Evolutionary conservation across 2,329 filamentous ascomycete genomes (phyloP).

Genomic region (Coniochaeta sp.): DNA sequence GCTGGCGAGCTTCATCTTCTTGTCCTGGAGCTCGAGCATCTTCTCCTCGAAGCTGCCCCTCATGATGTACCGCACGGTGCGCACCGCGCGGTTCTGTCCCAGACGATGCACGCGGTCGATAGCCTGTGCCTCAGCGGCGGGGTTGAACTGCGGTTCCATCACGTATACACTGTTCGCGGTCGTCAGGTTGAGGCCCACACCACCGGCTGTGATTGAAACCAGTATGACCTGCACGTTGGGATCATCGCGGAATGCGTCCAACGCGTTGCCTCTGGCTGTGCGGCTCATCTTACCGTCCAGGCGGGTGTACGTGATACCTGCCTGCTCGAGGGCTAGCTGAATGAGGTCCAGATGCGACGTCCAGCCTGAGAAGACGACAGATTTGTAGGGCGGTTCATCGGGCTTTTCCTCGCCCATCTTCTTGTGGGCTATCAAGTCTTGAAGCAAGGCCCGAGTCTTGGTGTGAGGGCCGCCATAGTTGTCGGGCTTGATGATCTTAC

Average conservation of each 20-base stretch:
- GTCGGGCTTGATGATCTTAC: conserved; percentile 48
- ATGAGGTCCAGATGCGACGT: conserved; percentile 92
- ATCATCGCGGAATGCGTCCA: conserved; percentile 72
- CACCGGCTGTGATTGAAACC: conserved; percentile 87
- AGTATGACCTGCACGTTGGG: conserved; percentile 68
- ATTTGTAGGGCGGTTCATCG: conserved; percentile 72
- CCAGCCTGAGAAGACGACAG: conserved; percentile 94
- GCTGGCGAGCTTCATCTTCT: conserved; percentile 87
- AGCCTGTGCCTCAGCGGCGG: conserved; percentile 88
- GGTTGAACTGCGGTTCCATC: conserved; percentile 98
- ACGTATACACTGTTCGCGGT: conserved; percentile 82
- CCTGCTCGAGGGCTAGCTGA: conserved; percentile 65
- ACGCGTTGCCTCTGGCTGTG: conserved; percentile 61
- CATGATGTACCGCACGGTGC: conserved; percentile 89
- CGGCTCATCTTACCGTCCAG: conserved; percentile 88
- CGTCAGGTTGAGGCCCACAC: conserved; percentile 85
- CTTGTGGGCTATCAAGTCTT: conserved; percentile 61
- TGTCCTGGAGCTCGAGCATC: conserved; percentile 81
- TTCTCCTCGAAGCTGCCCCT: conserved; percentile 85
- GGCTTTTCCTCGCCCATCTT: conserved; percentile 53
- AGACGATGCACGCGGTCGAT: conserved; percentile 88
- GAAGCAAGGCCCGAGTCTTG: conserved; percentile 76
- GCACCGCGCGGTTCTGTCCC: conserved; percentile 81
- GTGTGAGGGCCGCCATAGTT: conserved; percentile 81
- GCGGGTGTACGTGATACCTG: conserved; percentile 63